A percentile compares a stretch with the other conserved stretches of the same genome.
phyloP scores from a whole-genome alignment of 2,329 filamentous ascomycete genomes.

The Exophiala sp. region DNA sequence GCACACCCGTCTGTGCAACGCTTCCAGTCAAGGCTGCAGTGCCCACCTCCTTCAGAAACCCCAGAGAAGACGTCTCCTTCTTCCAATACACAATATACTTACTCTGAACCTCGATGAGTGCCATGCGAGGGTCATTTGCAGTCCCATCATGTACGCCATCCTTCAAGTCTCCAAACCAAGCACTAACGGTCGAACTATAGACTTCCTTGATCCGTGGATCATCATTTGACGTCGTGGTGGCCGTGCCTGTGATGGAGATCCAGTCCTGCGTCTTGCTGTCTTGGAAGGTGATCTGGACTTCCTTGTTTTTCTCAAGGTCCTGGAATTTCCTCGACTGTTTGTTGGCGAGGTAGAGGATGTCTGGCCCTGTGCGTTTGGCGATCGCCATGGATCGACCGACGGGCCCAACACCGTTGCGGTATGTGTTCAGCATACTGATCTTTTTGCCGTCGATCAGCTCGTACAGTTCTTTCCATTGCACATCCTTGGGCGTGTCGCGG shows the following conservation, averaged over 20 bases:
- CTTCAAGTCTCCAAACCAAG: conserved; percentile 48
- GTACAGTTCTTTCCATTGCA: conserved; percentile 47
- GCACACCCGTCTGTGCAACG: conserved; percentile 37
- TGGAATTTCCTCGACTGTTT: conserved; percentile 43
- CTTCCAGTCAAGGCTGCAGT: conserved; percentile 36
- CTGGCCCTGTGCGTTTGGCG: conserved; percentile 41
- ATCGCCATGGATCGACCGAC: conserved; percentile 45
- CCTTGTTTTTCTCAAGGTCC: conserved; percentile 41
- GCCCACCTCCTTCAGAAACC: conserved; percentile 39
- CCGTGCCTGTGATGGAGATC: conserved; percentile 43
- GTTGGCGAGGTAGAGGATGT: conserved; percentile 49
- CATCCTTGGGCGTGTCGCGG: conserved; percentile 37
- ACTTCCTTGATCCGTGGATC: conserved; percentile 48
- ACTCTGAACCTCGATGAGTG: conserved; percentile 39
- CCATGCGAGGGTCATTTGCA: conserved; percentile 45
- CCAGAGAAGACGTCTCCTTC: conserved; percentile 33
- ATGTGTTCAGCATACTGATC: conserved; percentile 32
- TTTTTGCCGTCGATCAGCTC: conserved; percentile 43
- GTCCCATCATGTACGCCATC: conserved; percentile 46
- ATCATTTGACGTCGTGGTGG: conserved; percentile 37
- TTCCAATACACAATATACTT: conserved; percentile 39
- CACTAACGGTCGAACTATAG: conserved; percentile 36
- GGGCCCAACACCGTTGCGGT: conserved; percentile 17
- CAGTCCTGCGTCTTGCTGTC: conserved; percentile 45
- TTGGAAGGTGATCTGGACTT: conserved; percentile 44